Conservation (phyloP, 352 stramenopile genomes). For the Globisporangium carolinianum region DNA sequence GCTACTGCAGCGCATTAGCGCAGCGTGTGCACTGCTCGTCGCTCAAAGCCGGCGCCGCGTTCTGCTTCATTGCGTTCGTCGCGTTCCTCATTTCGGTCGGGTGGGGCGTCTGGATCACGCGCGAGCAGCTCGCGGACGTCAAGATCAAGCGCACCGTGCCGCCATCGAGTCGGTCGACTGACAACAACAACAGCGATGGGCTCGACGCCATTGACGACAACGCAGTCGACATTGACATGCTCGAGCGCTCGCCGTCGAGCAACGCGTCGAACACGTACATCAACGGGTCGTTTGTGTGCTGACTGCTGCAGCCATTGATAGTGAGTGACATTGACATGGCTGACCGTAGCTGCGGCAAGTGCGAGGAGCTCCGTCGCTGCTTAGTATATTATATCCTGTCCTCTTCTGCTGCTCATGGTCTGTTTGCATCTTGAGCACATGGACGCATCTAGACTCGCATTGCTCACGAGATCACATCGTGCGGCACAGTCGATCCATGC, state of each 20-base stretch:
- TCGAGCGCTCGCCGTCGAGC: constrained; percentile 16
- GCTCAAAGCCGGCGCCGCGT: constrained; percentile 33
- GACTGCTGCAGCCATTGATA: background rate
- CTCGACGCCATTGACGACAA: background rate
- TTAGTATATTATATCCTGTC: too few relatives aligned
- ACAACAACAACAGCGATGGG: background rate
- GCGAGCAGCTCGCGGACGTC: constrained; percentile 10
- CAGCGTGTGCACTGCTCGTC: constrained; percentile 40
- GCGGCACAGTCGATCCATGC: too few relatives aligned
- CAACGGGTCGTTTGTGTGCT: constrained; percentile 12
- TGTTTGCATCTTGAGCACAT: too few relatives aligned
- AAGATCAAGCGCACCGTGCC: background rate
- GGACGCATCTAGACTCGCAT: too few relatives aligned
- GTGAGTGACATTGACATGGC: too few relatives aligned
- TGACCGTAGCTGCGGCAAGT: too few relatives aligned
- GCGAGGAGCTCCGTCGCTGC: too few relatives aligned
- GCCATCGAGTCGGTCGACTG: constrained; percentile 1
- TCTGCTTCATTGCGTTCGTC: constrained; percentile 62
- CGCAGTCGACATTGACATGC: constrained; percentile 8
- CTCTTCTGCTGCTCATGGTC: too few relatives aligned
- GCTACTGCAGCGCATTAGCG: constrained; percentile 40
- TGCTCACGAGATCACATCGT: too few relatives aligned
- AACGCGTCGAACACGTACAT: constrained; percentile 13
- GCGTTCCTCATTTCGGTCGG: constrained; percentile 48
- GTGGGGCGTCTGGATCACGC: constrained; percentile 44